Conservation (phyloP, 306 rosid species). For the Pyrus betulifolia region DNA sequence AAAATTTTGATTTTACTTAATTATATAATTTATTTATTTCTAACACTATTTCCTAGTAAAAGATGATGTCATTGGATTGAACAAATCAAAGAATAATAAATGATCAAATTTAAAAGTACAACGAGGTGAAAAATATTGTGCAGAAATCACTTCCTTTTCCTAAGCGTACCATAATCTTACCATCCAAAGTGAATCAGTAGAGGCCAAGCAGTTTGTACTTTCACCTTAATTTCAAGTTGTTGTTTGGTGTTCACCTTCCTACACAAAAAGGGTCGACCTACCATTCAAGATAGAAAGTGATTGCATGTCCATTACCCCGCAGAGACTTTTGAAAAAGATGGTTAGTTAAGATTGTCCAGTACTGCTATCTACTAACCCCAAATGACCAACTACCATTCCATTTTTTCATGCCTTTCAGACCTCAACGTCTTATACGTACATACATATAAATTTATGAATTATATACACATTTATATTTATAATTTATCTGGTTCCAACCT, state of each 20-base stretch:
- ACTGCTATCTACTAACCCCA: background rate
- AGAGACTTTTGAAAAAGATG: background rate
- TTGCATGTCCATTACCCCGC: background rate
- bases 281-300: slow-evolving; percentile 2
- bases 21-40: too few species aligned
- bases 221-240: background rate
- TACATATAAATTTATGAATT: background rate
- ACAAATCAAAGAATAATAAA: too few species aligned
- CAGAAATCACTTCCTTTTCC: too few species aligned
- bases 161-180: background rate
- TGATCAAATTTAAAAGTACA: too few species aligned
- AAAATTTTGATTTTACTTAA: too few species aligned
- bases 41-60: too few species aligned
- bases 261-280: background rate
- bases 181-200: background rate
- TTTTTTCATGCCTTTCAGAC: background rate
- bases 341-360: slow-evolving; percentile 3
- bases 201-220: background rate
- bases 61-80: too few species aligned
- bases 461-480: background rate
- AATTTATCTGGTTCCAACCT: background rate
- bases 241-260: background rate
- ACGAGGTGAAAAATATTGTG: too few species aligned
- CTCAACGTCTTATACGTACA: background rate
- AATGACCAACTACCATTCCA: slow-evolving; percentile 10